These are phyloP conservation scores for Eimeria tenella DNA, from an alignment of 169 alveolate genomes.

Conservation along the genomic window DNA sequence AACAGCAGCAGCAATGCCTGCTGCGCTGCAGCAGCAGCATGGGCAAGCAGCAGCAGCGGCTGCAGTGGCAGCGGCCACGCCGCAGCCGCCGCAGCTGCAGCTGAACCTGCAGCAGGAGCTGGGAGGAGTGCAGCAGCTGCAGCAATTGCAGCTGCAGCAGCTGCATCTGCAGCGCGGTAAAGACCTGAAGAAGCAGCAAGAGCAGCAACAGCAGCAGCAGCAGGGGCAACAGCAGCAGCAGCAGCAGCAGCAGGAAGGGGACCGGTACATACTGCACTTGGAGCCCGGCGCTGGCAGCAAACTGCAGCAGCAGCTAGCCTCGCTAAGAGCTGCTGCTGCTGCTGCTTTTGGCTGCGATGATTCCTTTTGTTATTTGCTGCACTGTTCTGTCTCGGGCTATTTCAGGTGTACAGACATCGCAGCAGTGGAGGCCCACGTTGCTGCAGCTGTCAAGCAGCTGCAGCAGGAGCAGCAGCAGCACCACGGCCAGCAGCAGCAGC, in stretches of 20 bases:
- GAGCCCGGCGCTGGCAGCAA: neutral
- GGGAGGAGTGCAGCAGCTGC: neutral
- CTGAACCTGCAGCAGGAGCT: neutral
- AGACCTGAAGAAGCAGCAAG: neutral
- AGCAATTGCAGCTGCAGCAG: neutral
- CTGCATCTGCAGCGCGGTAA: neutral
- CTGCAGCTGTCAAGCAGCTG: neutral
- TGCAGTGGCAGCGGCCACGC: neutral
- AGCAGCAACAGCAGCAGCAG: neutral
- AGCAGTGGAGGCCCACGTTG: neutral
- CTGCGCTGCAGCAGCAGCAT: neutral
- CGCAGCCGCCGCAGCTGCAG: neutral
- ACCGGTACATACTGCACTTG: neutral
- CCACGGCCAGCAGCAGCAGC: neutral
- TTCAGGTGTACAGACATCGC: neutral
- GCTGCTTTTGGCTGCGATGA: constrained; percentile 11
- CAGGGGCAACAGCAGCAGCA: neutral
- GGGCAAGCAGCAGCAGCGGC: neutral
- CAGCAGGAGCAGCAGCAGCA: neutral
- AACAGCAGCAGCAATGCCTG: neutral
- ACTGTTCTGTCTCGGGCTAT: neutral
- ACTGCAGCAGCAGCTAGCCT: neutral
- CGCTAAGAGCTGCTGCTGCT: neutral
- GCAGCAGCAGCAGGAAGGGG: neutral
- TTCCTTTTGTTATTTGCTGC: neutral